Conservation (phyloP, 768 basidiomycete genomes). For the Suillus subaureus region DNA sequence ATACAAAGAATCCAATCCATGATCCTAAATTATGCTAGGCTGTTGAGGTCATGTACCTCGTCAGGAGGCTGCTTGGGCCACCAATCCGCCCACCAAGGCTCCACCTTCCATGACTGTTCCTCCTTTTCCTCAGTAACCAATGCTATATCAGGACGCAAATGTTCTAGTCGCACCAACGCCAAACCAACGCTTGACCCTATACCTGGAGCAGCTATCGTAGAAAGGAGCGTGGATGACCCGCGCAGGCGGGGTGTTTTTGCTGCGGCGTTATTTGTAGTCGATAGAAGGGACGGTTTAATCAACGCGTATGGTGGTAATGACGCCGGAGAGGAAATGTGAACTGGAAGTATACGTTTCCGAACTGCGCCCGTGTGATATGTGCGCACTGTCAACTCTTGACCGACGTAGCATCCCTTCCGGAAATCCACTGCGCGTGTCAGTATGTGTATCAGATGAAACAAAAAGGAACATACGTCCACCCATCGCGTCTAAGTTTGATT, state of each 20-base stretch:
- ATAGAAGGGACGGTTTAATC: slow-evolving; percentile 26
- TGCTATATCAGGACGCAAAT: slow-evolving; percentile 38
- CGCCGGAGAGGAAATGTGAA: slow-evolving; percentile 52
- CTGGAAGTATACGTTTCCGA: slow-evolving; percentile 87
- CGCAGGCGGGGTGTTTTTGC: slow-evolving; percentile 56
- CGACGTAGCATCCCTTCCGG: slow-evolving; percentile 96
- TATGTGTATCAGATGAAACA: not conserved
- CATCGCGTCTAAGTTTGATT: slow-evolving; percentile 94
- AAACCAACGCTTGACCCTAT: slow-evolving; percentile 58
- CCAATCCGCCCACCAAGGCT: slow-evolving; percentile 71
- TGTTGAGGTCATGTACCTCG: slow-evolving; percentile 23
- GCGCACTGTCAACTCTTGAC: slow-evolving; percentile 95
- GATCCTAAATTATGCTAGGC: slow-evolving; percentile 6
- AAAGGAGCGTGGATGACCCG: slow-evolving; percentile 76
- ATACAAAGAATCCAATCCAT: slow-evolving; percentile 1
- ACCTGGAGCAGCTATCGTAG: slow-evolving; percentile 40
- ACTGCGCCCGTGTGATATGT: slow-evolving; percentile 94
- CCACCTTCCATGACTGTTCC: slow-evolving; percentile 41
- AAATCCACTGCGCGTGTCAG: slow-evolving; percentile 73
- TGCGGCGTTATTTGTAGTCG: slow-evolving; percentile 31
- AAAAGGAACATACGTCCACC: slow-evolving; percentile 70
- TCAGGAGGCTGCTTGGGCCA: slow-evolving; percentile 45
- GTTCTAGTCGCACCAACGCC: slow-evolving; percentile 80
- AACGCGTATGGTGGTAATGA: slow-evolving; percentile 21
- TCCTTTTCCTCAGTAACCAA: slow-evolving; percentile 33